A percentile compares a stretch with the other conserved stretches of the same genome.
Evolutionary conservation across 805 yeast species (phyloP).

Genomic region (Candida verbasci): DNA sequence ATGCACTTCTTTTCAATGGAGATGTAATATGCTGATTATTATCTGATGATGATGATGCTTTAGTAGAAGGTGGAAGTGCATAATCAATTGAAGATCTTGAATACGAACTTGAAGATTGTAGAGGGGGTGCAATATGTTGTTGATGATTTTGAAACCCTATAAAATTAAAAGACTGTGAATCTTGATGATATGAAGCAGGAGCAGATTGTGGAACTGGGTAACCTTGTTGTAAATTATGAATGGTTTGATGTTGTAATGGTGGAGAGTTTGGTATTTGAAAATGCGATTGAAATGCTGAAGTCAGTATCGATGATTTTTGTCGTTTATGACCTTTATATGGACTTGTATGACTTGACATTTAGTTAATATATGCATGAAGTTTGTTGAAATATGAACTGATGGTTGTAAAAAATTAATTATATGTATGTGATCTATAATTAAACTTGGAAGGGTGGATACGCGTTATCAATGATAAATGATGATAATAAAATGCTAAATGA

Average conservation of each 20-base stretch:
- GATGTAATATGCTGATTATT: conserved; percentile 2
- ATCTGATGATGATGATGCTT: conserved; percentile 1
- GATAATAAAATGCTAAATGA: too few species aligned
- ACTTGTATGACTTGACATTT: conserved; percentile 12
- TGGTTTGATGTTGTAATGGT: conserved; percentile 4
- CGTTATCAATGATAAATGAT: too few species aligned
- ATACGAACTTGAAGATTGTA: conserved; percentile 1
- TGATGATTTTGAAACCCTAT: not conserved
- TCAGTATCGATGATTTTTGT: conserved; percentile 32
- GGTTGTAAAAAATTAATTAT: not conserved
- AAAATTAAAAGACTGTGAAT: not conserved
- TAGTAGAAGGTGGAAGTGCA: not conserved
- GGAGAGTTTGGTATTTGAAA: not conserved
- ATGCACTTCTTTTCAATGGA: conserved; percentile 9
- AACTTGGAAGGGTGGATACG: not conserved
- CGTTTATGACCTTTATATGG: conserved; percentile 28
- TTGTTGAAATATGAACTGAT: not conserved
- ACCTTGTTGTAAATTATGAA: conserved; percentile 2
- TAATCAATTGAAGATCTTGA: not conserved
- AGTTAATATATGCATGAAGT: conserved; percentile 1
- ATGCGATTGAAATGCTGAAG: conserved; percentile 6
- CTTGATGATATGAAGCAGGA: conserved; percentile 2
- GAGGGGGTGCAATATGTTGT: not conserved
- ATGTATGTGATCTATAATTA: too few species aligned
- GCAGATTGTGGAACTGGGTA: conserved; percentile 1